Percentiles rank a stretch among this genome's conserved stretches.
Evolutionary conservation across 352 stramenopile genomes (phyloP).

Genomic region (Globisporangium sylvaticum): DNA sequence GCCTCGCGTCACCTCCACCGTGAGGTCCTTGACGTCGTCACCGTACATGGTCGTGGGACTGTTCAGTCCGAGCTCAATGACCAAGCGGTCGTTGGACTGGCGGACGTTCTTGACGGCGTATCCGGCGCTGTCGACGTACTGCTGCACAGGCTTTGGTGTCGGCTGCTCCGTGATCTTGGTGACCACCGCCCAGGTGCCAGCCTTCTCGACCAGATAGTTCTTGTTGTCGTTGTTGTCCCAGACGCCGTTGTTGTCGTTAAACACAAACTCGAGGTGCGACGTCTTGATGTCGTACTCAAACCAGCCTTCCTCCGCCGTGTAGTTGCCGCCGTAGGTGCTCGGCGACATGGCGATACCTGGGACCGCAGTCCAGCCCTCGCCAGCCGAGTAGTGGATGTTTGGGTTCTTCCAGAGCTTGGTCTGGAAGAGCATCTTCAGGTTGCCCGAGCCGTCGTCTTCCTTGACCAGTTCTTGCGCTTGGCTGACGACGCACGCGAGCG

Average conservation of each 20-base stretch:
- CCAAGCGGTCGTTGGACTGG: conserved; percentile 14
- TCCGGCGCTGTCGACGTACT: conserved; percentile 22
- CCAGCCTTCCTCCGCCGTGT: conserved; percentile 27
- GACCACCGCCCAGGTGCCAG: conserved; percentile 37
- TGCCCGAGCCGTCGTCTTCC: too few relatives aligned
- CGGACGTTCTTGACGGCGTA: conserved; percentile 26
- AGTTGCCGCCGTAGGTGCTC: conserved; percentile 23
- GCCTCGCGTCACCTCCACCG: conserved; percentile 29
- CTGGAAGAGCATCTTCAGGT: too few relatives aligned
- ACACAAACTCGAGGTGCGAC: conserved; percentile 37
- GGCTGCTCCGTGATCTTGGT: conserved; percentile 24
- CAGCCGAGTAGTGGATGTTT: conserved; percentile 20
- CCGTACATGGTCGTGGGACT: conserved; percentile 21
- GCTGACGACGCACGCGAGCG: too few relatives aligned
- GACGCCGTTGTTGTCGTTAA: conserved; percentile 42
- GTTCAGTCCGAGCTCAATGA: conserved; percentile 25
- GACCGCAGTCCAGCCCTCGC: conserved; percentile 11
- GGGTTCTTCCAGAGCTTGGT: too few relatives aligned
- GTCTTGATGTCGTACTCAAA: conserved; percentile 35
- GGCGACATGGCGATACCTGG: conserved; percentile 12
- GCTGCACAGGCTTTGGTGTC: conserved; percentile 14
- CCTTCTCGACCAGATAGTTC: conserved; percentile 32
- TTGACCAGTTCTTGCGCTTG: too few relatives aligned
- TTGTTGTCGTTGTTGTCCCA: conserved; percentile 46
- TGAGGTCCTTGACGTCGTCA: conserved; percentile 37